Percentiles rank a stretch among this genome's conserved stretches.
Evolutionary conservation across 352 stramenopile genomes (phyloP).

Genomic region (Phytopythium cucurbitacearum): DNA sequence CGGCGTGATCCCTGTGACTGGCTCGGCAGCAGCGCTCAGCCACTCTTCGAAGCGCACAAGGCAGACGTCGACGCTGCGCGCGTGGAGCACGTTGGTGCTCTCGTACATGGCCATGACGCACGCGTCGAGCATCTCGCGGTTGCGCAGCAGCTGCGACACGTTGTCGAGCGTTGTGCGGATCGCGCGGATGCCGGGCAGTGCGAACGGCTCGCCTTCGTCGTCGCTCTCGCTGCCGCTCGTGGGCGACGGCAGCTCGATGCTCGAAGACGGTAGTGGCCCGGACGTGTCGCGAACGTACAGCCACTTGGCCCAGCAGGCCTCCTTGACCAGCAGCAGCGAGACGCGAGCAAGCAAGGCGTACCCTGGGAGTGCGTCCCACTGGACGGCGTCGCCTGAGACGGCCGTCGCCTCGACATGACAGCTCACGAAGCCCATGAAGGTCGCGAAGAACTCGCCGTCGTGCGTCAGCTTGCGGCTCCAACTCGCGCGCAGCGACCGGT

Average conservation of each 20-base stretch:
- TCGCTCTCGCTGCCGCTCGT: conserved; percentile 11
- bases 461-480: conserved; percentile 56
- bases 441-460: conserved; percentile 70
- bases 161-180: conserved; percentile 54
- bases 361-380: conserved; percentile 46
- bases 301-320: conserved; percentile 66
- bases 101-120: conserved; percentile 68
- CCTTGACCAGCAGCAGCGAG: conserved; percentile 57
- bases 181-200: conserved; percentile 40
- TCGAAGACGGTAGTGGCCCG: conserved; percentile 24
- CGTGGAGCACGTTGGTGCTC: conserved; percentile 64
- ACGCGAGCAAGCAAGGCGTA: conserved; percentile 60
- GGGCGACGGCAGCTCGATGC: conserved; percentile 18
- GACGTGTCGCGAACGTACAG: conserved; percentile 42
- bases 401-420: conserved; percentile 43
- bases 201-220: conserved; percentile 26
- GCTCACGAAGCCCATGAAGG: conserved; percentile 60
- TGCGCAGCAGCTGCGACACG: conserved; percentile 49
- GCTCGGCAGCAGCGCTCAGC: conserved; percentile 37
- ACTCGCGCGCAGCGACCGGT: conserved; percentile 27
- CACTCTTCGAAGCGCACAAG: conserved; percentile 65
- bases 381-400: conserved; percentile 10
- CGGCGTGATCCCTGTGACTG: background rate
- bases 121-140: conserved; percentile 58
- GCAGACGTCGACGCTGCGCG: conserved; percentile 57